These are phyloP conservation scores for Aspergillus piperis DNA, from an alignment of 2,329 filamentous ascomycete species.

Conservation along the genomic window DNA sequence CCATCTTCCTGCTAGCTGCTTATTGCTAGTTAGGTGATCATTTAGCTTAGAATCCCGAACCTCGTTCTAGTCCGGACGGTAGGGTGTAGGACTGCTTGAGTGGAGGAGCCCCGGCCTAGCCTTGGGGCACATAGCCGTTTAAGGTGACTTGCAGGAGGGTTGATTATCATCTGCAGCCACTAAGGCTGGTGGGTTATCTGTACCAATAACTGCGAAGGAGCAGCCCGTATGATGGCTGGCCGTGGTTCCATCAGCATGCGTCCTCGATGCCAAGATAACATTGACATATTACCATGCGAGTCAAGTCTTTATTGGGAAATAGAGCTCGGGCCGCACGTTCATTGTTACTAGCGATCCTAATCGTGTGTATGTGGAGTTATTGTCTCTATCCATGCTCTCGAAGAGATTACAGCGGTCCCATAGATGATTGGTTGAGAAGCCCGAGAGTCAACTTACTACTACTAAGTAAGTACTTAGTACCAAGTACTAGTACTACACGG, in stretches of 20 bases:
- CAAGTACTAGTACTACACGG: too few relatives aligned
- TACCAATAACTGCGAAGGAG: not conserved
- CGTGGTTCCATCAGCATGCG: not conserved
- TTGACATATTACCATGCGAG: conserved; percentile 15
- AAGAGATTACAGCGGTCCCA: conserved; percentile 13
- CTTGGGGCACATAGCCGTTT: conserved; percentile 21
- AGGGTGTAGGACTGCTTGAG: not conserved
- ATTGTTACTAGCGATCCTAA: conserved; percentile 6
- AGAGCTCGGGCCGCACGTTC: conserved; percentile 24
- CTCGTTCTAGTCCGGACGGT: not conserved
- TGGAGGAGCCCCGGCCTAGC: not conserved
- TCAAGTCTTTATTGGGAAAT: conserved; percentile 6
- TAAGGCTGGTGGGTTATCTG: conserved; percentile 13
- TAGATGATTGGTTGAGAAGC: conserved; percentile 4
- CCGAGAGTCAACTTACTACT: not conserved
- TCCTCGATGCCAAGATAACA: conserved; percentile 12
- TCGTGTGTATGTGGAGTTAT: conserved; percentile 11
- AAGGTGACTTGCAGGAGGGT: conserved; percentile 22
- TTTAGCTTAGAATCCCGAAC: not conserved
- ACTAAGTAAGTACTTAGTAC: too few relatives aligned
- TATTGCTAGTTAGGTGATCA: not conserved
- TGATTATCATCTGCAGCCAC: conserved; percentile 25
- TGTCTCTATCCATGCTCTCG: not conserved
- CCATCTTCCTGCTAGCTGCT: not conserved
- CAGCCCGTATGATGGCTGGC: not conserved